These are phyloP conservation scores for Epichloe hybrida DNA, from an alignment of 2,329 filamentous ascomycete species.

Conservation along the genomic window DNA sequence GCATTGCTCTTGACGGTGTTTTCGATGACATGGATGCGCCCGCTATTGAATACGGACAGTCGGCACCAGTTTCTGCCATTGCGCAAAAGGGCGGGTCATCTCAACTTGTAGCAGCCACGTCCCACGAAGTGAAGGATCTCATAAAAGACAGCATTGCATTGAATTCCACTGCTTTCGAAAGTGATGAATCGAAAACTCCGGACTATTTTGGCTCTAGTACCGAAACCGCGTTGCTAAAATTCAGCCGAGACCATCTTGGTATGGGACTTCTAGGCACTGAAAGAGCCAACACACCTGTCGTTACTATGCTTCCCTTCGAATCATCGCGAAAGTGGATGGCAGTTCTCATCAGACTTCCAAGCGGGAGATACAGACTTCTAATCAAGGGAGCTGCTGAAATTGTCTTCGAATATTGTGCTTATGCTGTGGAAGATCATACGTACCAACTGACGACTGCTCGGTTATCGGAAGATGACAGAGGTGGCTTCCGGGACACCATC, in stretches of 20 bases:
- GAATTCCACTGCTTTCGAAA: conserved; percentile 42
- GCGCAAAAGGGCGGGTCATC: conserved; percentile 16
- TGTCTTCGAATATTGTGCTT: conserved; percentile 31
- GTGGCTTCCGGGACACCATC: conserved; percentile 20
- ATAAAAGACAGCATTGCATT: conserved; percentile 28
- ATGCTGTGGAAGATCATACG: conserved; percentile 31
- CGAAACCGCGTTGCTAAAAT: conserved; percentile 38
- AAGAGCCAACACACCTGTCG: conserved; percentile 30
- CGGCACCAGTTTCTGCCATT: conserved; percentile 11
- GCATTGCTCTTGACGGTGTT: conserved; percentile 28
- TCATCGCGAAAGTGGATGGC: conserved; percentile 44
- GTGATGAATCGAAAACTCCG: conserved; percentile 20
- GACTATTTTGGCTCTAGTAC: conserved; percentile 41
- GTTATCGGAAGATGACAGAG: conserved; percentile 19
- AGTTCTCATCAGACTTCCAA: conserved; percentile 32
- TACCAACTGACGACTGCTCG: conserved; percentile 15
- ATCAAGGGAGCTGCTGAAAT: conserved; percentile 47
- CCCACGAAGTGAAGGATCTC: conserved; percentile 20
- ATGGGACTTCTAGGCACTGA: conserved; percentile 32
- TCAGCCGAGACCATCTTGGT: conserved; percentile 35
- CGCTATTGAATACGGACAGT: conserved; percentile 9
- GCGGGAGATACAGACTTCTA: conserved; percentile 34
- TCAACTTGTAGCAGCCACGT: conserved; percentile 18
- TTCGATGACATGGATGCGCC: conserved; percentile 23
- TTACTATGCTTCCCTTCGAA: conserved; percentile 40